Evolutionary conservation across 345 rosid genomes (phyloP), one percentile per base, ranked within the genome.

Genomic region (Arabis hirsuta): DNA sequence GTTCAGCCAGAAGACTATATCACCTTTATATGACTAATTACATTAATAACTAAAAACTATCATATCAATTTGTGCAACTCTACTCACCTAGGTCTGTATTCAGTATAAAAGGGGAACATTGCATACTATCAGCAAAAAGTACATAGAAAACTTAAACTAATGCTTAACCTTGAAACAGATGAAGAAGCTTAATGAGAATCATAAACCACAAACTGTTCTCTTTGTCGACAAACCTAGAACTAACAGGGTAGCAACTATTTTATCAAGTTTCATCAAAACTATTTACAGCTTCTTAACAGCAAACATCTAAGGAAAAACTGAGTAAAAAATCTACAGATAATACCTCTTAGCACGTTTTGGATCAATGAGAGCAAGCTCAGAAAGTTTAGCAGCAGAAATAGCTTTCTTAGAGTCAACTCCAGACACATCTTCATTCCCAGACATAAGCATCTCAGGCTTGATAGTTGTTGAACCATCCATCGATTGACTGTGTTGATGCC

Each of bases 311-410:
- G 19, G 7, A 6, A 72, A 32, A 43, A 19, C 5, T n/a, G 20
- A 9, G 1, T 9, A 22, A n/a, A 10, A 13, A 5, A 9, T 4
- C 3, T 6, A 32, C 9, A 12, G 20, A 56, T 2, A 36, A 61
- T 69, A 94, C 99, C 99, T 90, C 80, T 92, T 96, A 9, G 99
- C 98, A 46, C 98, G 97, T 79, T 87, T 96, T 45, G 99, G 99
- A 81, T 96, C 99, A 58, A 92, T 80, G 70, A 90, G 90, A 52
- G 99, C 98, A 72, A 96, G 99, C 84, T 96, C 98, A 32, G 99
- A 90, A 74, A 95, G 98, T 82, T 95, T 88, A 39, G 96, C 85
- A 76, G 97, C 89, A 38, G 99, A 90, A 55, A 90, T 80, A 22
- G 92, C 86, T 74, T 96, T 96, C 89, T 90, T 96, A 67, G 88